A percentile compares a stretch with the other conserved stretches of the same genome.
These are phyloP conservation scores for Pleurotus pulmonarius DNA, from an alignment of 768 basidiomycete genomes.

Conservation along the genomic window DNA sequence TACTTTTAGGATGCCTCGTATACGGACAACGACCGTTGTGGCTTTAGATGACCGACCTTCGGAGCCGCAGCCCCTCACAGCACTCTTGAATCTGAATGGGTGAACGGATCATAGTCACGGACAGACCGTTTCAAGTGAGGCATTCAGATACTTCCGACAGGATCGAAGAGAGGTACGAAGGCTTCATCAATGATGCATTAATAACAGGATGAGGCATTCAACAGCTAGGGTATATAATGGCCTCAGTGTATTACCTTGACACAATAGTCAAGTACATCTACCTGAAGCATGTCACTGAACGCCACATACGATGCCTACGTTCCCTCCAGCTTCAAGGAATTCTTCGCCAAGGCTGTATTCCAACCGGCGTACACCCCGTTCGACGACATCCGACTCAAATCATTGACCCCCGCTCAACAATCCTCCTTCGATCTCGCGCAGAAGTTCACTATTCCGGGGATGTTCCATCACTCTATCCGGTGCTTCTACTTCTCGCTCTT, in stretches of 20 bases:
- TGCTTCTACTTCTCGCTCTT: slow-evolving; percentile 16
- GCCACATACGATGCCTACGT: slow-evolving; percentile 14
- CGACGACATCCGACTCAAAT: not conserved
- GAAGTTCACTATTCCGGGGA: slow-evolving; percentile 9
- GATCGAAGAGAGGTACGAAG: not conserved
- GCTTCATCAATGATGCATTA: slow-evolving; percentile 2
- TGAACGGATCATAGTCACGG: not conserved
- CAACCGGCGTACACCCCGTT: slow-evolving; percentile 11
- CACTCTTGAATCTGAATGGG: not conserved
- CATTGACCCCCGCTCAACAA: slow-evolving; percentile 7
- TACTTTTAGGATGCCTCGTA: no score
- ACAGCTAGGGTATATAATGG: not conserved
- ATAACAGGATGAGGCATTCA: no score
- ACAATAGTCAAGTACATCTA: not conserved
- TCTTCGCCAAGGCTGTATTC: slow-evolving; percentile 11
- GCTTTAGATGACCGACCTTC: not conserved
- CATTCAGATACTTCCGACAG: not conserved
- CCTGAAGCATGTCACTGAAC: slow-evolving; percentile 6
- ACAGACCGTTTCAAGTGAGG: not conserved
- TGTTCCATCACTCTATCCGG: slow-evolving; percentile 13
- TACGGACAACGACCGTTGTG: no score
- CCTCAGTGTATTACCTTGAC: not conserved
- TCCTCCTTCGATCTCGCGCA: slow-evolving; percentile 12
- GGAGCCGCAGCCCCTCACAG: not conserved
- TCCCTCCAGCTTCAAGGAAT: slow-evolving; percentile 9